These are phyloP conservation scores for Terfezia boudieri DNA, from an alignment of 495 filamentous ascomycete species.

Conservation along the genomic window DNA sequence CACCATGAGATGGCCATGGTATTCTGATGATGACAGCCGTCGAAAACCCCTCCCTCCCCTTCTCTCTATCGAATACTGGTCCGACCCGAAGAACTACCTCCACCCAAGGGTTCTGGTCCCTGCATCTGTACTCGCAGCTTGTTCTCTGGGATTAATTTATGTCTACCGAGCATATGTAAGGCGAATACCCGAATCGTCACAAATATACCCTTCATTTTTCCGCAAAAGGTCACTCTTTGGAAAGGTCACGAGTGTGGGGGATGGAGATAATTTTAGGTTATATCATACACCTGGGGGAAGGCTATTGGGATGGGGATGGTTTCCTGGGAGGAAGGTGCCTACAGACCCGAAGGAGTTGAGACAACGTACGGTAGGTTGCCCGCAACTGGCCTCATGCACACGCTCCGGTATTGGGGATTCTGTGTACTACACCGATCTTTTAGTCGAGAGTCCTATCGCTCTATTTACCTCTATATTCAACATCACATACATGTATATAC, in stretches of 20 bases:
- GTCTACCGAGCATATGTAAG: conserved; percentile 56
- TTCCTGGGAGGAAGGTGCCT: conserved; percentile 52
- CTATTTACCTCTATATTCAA: too few species aligned
- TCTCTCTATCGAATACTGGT: neutral
- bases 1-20: neutral
- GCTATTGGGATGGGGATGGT: conserved; percentile 75
- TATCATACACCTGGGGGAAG: conserved; percentile 86
- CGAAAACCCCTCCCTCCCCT: neutral
- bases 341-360: conserved; percentile 40
- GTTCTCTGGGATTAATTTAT: conserved; percentile 34
- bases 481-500: too few species aligned
- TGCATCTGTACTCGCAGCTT: conserved; percentile 43
- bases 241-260: conserved; percentile 76
- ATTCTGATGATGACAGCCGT: neutral
- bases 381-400: neutral
- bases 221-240: conserved; percentile 56
- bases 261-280: conserved; percentile 83
- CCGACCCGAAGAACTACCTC: neutral
- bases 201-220: conserved; percentile 47
- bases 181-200: conserved; percentile 48
- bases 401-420: too few species aligned
- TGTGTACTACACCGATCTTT: too few species aligned
- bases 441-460: too few species aligned
- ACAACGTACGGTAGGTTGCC: conserved; percentile 45
- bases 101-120: conserved; percentile 38